Evolutionary conservation across 1,284 basidiomycete genomes (phyloP).

Genomic region (Rhodotorula sp.): DNA sequence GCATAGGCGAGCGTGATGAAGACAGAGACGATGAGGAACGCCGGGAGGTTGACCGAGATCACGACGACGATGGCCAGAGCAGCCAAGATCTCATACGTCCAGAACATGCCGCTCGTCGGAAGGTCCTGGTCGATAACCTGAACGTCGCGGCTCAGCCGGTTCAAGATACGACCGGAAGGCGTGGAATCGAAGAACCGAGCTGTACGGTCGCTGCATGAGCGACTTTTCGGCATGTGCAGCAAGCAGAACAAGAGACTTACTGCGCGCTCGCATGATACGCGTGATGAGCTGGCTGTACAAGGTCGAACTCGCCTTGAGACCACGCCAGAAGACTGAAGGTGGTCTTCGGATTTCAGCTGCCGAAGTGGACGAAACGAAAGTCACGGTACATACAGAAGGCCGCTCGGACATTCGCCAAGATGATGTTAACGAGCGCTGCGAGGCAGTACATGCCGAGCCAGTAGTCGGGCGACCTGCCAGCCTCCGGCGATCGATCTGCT

Average conservation of each 20-base stretch:
- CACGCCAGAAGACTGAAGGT: constrained; percentile 31
- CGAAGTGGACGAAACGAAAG: too few relatives aligned
- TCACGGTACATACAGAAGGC: constrained; percentile 23
- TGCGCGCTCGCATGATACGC: constrained; percentile 37
- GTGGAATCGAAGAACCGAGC: constrained; percentile 44
- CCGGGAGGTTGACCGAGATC: constrained; percentile 44
- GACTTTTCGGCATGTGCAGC: not conserved
- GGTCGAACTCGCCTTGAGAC: constrained; percentile 29
- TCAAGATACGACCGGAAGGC: constrained; percentile 54
- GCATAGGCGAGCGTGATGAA: constrained; percentile 47
- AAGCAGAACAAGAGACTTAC: constrained; percentile 13
- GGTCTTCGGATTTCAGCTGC: not conserved
- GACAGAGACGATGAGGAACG: constrained; percentile 51
- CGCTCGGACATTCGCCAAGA: constrained; percentile 29
- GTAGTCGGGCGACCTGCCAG: constrained; percentile 21
- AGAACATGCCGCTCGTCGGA: constrained; percentile 48
- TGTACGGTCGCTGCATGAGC: not conserved
- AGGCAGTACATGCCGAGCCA: constrained; percentile 41
- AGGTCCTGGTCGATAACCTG: constrained; percentile 55
- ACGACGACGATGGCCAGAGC: constrained; percentile 40
- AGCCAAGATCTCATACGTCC: constrained; percentile 42
- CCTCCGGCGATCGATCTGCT: not conserved
- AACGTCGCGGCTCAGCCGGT: constrained; percentile 51
- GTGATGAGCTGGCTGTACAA: constrained; percentile 39
- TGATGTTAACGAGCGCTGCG: constrained; percentile 31